phyloP scores from a whole-genome alignment of 2,329 filamentous ascomycete genomes.

The Aspergillus proliferans region DNA sequence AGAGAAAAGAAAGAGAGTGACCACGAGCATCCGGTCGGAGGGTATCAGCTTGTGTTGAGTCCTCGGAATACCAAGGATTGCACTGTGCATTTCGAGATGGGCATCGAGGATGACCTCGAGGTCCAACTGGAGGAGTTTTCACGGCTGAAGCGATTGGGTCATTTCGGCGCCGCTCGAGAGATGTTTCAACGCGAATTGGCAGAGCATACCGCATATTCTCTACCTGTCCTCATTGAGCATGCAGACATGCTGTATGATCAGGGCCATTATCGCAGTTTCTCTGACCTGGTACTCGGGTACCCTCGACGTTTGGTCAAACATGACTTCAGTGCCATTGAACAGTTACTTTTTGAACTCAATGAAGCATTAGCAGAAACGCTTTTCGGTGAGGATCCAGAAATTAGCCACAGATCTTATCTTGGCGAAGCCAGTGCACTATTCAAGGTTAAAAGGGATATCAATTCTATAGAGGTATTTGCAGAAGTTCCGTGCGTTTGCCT shows the following conservation, averaged over 20 bases:
- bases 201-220: slow-evolving; percentile 2
- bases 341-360: neutral
- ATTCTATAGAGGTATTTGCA: neutral
- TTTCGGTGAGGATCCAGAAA: neutral
- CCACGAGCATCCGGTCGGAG: neutral
- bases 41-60: neutral
- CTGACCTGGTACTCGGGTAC: neutral
- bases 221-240: slow-evolving; percentile 6
- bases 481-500: neutral
- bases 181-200: slow-evolving; percentile 8
- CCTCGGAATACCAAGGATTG: slow-evolving; percentile 1
- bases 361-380: neutral
- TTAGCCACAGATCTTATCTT: neutral
- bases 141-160: slow-evolving; percentile 10
- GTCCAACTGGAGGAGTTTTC: slow-evolving; percentile 11
- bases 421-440: neutral
- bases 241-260: slow-evolving; percentile 11
- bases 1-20: neutral
- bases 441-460: neutral
- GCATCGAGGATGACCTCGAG: slow-evolving; percentile 6
- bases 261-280: slow-evolving; percentile 1
- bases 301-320: neutral
- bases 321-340: neutral
- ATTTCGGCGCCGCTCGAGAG: slow-evolving; percentile 9
- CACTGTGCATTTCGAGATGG: slow-evolving; percentile 6